Evolutionary conservation across 2,329 filamentous ascomycete species (phyloP).

Genomic region (Fusarium sp.): DNA sequence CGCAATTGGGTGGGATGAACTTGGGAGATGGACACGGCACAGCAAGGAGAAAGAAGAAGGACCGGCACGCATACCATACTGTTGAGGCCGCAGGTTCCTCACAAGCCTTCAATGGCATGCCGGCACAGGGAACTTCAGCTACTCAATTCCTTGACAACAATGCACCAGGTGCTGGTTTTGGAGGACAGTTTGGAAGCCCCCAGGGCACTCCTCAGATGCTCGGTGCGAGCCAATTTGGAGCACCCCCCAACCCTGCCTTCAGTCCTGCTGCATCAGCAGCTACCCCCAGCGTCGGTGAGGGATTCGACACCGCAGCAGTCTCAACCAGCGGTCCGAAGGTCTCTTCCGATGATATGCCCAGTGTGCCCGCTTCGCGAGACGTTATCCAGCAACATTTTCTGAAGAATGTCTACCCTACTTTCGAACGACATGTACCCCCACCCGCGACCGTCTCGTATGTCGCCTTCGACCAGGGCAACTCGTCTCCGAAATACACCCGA

Average conservation of each 20-base stretch:
- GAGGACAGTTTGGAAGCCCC: slow-evolving; percentile 63
- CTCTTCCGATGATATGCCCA: slow-evolving; percentile 93
- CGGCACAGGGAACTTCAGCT: slow-evolving; percentile 68
- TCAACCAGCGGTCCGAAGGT: slow-evolving; percentile 69
- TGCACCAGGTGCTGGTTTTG: slow-evolving; percentile 52
- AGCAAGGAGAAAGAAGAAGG: slow-evolving; percentile 87
- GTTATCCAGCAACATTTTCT: slow-evolving; percentile 86
- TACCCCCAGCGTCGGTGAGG: slow-evolving; percentile 46
- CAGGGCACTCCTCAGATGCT: slow-evolving; percentile 60
- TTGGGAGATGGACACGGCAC: slow-evolving; percentile 69
- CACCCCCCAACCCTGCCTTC: slow-evolving; percentile 66
- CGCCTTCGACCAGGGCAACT: slow-evolving; percentile 96
- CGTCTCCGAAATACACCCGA: slow-evolving; percentile 93
- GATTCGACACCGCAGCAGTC: slow-evolving; percentile 53
- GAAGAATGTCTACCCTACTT: slow-evolving; percentile 91
- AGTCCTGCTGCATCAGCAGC: slow-evolving; percentile 42
- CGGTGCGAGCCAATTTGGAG: slow-evolving; percentile 72
- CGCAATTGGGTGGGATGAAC: slow-evolving; percentile 85
- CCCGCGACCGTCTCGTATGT: slow-evolving; percentile 91
- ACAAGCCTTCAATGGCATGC: slow-evolving; percentile 79
- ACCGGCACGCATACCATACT: slow-evolving; percentile 92
- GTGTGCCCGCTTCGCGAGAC: slow-evolving; percentile 89
- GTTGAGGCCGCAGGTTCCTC: slow-evolving; percentile 81
- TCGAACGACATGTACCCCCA: slow-evolving; percentile 93
- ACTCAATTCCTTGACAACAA: slow-evolving; percentile 58